Conservation (phyloP, 2,329 filamentous ascomycete species). For the Aspergillus ibericus region DNA sequence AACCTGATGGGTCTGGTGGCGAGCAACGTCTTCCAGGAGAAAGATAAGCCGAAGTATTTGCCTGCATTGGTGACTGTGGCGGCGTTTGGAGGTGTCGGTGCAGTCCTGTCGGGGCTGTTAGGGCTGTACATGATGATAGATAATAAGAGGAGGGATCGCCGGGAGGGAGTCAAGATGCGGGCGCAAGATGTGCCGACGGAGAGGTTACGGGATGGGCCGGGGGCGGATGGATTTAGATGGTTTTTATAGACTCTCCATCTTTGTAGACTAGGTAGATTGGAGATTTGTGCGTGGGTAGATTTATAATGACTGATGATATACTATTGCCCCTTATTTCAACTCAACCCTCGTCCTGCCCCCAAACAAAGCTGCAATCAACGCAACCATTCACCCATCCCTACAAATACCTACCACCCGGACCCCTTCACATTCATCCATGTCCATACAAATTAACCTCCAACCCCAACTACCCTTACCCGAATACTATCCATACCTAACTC, state of each 20-base stretch:
- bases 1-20: conserved; percentile 74
- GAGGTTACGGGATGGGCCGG: conserved; percentile 56
- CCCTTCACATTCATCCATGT: no score
- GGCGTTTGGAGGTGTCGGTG: conserved; percentile 56
- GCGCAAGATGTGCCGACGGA: conserved; percentile 61
- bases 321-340: no score
- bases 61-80: conserved; percentile 63
- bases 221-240: conserved; percentile 58
- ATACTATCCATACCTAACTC: no score
- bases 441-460: no score
- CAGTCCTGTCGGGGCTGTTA: conserved; percentile 55
- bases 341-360: no score
- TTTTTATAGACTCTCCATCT: conserved; percentile 37
- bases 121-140: conserved; percentile 66
- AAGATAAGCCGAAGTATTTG: conserved; percentile 66
- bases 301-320: background rate
- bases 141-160: conserved; percentile 60
- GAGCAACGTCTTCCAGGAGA: conserved; percentile 65
- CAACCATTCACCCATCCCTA: no score
- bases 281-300: background rate
- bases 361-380: no score
- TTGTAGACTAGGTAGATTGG: background rate
- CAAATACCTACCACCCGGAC: no score
- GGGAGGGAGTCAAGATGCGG: conserved; percentile 55
- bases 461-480: no score